Conservation (phyloP, 257 asterid genomes). For the Solanum infundibuliforme region DNA sequence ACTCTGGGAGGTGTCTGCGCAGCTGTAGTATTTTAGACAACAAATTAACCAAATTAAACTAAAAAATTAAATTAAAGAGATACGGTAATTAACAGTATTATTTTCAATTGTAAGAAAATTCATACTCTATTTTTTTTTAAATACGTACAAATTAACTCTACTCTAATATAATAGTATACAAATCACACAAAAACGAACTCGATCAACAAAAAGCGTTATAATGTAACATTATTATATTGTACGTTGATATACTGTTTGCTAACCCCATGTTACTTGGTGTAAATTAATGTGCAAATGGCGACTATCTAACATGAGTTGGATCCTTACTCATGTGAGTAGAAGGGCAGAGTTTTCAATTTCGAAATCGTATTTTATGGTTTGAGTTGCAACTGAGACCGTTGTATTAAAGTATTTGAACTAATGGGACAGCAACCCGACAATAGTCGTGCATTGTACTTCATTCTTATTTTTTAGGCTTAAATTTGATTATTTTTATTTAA, state of each 20-base stretch:
- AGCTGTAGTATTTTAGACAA: neutral
- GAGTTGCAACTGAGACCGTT: neutral
- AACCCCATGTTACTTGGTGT: slow-evolving; percentile 1
- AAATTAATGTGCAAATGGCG: slow-evolving; percentile 14
- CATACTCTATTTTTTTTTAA: too few species aligned
- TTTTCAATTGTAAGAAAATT: neutral
- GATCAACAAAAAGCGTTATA: neutral
- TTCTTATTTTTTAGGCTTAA: neutral
- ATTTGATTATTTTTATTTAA: neutral
- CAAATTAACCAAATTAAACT: neutral
- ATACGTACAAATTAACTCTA: too few species aligned
- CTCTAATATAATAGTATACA: too few species aligned
- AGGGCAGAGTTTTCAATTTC: neutral
- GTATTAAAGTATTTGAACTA: slow-evolving; percentile 7
- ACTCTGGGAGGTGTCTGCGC: neutral
- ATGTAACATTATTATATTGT: neutral
- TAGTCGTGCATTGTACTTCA: neutral
- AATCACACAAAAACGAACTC: too few species aligned
- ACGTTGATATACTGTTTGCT: neutral
- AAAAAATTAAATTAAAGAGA: neutral
- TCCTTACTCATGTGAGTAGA: neutral
- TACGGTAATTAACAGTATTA: neutral
- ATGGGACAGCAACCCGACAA: neutral
- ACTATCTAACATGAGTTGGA: slow-evolving; percentile 6
- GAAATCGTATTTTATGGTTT: neutral